phyloP scores from a whole-genome alignment of 371 early-diverging fungal genomes.

The Lichtheimia hyalospora region DNA sequence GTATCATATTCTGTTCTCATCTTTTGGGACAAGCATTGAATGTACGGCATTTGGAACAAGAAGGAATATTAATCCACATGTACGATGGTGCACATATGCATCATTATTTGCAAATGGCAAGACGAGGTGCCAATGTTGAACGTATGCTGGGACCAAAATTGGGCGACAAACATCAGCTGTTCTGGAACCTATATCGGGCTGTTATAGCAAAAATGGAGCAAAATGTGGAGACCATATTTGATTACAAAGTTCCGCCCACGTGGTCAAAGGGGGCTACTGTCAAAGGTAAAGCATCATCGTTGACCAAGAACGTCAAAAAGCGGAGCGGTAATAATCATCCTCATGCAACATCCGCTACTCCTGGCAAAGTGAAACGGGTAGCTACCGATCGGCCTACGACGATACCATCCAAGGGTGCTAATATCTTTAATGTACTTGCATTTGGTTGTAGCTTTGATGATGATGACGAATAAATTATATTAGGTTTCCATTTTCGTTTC shows the following conservation, averaged over 20 bases:
- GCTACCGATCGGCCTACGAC: conserved; percentile 6
- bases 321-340: conserved; percentile 12
- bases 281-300: background rate
- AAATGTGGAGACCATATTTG: conserved; percentile 19
- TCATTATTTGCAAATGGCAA: conserved; percentile 25
- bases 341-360: background rate
- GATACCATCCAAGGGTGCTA: conserved; percentile 13
- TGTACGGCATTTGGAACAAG: conserved; percentile 8
- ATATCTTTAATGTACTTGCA: conserved; percentile 35
- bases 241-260: conserved; percentile 21
- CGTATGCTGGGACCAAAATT: conserved; percentile 18
- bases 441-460: conserved; percentile 43
- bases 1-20: conserved; percentile 30
- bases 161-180: conserved; percentile 8
- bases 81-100: conserved; percentile 11
- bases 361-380: background rate
- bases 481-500: background rate
- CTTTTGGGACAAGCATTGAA: conserved; percentile 31
- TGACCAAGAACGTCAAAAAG: conserved; percentile 17
- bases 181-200: conserved; percentile 17
- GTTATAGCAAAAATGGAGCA: conserved; percentile 15
- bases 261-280: background rate
- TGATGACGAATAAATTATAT: background rate
- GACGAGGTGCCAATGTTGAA: conserved; percentile 26
- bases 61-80: conserved; percentile 24